Percentiles rank a stretch among this genome's conserved stretches.
phyloP scores from a whole-genome alignment of 2,329 filamentous ascomycete species.

The Aspergillus eucalypticola region DNA sequence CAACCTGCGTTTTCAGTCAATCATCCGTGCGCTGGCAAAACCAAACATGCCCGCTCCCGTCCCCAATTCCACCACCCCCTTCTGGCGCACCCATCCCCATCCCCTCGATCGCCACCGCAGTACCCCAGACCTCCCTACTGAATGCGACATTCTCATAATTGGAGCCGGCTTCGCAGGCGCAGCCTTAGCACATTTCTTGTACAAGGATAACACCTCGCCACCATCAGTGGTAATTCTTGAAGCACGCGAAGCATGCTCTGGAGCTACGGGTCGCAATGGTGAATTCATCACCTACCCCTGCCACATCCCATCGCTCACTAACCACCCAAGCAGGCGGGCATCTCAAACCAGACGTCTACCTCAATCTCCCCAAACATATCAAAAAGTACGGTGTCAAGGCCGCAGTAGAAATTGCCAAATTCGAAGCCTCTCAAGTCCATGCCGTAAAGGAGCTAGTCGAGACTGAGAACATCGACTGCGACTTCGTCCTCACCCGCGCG shows the following conservation, averaged over 20 bases:
- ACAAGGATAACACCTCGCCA: constrained; percentile 21
- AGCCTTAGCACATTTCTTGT: constrained; percentile 44
- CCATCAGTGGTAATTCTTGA: constrained; percentile 41
- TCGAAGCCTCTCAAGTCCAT: constrained; percentile 42
- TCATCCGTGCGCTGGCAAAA: no score
- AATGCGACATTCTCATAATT: constrained; percentile 49
- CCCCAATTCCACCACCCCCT: constrained; percentile 8
- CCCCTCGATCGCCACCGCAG: constrained; percentile 13
- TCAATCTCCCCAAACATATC: constrained; percentile 37
- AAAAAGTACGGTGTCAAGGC: constrained; percentile 35
- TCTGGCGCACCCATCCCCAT: constrained; percentile 14
- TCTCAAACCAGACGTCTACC: constrained; percentile 45
- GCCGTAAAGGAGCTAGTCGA: constrained; percentile 44
- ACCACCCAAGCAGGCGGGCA: constrained; percentile 34
- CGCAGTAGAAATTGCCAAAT: constrained; percentile 41
- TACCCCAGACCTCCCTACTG: constrained; percentile 32
- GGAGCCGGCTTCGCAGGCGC: constrained; percentile 51
- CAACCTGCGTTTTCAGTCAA: no score
- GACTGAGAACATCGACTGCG: constrained; percentile 47
- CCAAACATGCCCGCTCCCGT: not conserved
- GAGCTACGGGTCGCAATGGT: constrained; percentile 48
- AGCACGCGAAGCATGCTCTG: constrained; percentile 43
- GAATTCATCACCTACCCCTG: no score
- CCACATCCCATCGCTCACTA: no score
- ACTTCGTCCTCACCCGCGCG: constrained; percentile 42